Evolutionary conservation across 768 basidiomycete species (phyloP), one percentile per base, ranked within the genome.

Genomic region (Pisolithus orientalis): DNA sequence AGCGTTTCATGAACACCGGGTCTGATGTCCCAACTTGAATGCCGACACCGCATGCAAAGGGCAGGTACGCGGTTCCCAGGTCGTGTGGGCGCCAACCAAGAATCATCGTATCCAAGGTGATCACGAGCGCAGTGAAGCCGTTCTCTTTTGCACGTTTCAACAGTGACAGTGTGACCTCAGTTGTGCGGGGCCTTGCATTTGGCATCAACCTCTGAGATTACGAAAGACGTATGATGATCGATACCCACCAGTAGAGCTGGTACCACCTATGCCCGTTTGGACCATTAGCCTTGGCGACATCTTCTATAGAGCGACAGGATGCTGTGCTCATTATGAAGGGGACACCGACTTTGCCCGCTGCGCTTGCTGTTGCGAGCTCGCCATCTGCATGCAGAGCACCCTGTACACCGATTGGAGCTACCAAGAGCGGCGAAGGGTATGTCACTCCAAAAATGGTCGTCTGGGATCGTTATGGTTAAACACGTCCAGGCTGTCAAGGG

Each of bases 1-100:
- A 71, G 31, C 74, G 73, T 1, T 69, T 70, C 89, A 90, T 90
- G 69, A 90, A 91, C 11, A 79, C 85, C 0, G 90, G 90, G 61
- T 92, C 89, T 0, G 85, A 83, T 6, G 72, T 73, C 47, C 84
- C 86, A 25, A 87, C 75, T 61, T 88, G 84, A 39, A 72, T 68
- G 6, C 87, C 87, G 17, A 83, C 66, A 6, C 86, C 85, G 52
- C 84, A 81, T 0, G 59, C 57, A 61, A 89, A 86, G 6, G 88
- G 87, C 13, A 87, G 73, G 62, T 80, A 90, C 0, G 79, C 72
- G 3, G 66, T 75, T 46, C 80, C 75, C 50, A 91, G 70, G 61
- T 91, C 88, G 64, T 85, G 82, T 4, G 86, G 86, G 3, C 87
- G 80, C 85, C 85, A 90, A 24, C 86, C 88, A 31, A 90, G 65